These are phyloP conservation scores for Mycena metata DNA, from an alignment of 768 basidiomycete species.

Conservation along the genomic window DNA sequence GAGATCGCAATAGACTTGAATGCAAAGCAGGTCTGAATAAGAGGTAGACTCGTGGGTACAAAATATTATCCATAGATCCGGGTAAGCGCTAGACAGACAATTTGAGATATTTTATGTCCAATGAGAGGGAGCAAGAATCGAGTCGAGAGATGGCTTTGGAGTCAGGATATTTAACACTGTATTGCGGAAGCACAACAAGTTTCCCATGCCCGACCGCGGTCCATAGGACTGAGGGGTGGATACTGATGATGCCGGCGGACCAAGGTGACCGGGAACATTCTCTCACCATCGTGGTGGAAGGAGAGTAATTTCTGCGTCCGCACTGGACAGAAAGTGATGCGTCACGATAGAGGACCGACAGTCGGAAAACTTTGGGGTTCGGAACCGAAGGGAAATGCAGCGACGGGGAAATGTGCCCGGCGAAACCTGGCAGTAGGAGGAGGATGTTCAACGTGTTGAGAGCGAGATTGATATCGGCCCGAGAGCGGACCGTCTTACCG, in stretches of 20 bases:
- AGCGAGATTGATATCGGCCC: too few relatives aligned
- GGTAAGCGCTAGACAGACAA: not conserved
- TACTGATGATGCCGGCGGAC: slow-evolving; percentile 7
- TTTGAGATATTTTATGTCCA: slow-evolving; percentile 14
- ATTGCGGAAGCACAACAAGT: slow-evolving; percentile 13
- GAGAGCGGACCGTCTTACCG: too few relatives aligned
- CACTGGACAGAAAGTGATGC: slow-evolving; percentile 11
- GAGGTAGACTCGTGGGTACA: slow-evolving; percentile 25
- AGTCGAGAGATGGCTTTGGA: not conserved
- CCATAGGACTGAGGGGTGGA: not conserved
- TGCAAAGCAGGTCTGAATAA: slow-evolving; percentile 9
- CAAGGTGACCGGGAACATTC: slow-evolving; percentile 6
- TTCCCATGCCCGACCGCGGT: slow-evolving; percentile 17
- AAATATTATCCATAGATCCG: slow-evolving; percentile 18
- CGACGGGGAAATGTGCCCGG: not conserved
- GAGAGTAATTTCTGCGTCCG: slow-evolving; percentile 4
- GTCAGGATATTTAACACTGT: slow-evolving; percentile 19
- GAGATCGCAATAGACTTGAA: not conserved
- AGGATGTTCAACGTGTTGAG: not conserved
- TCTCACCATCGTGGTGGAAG: slow-evolving; percentile 24
- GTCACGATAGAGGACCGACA: not conserved
- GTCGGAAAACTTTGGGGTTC: not conserved
- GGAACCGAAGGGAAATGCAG: slow-evolving; percentile 1
- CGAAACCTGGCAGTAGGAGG: not conserved
- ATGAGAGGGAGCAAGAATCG: slow-evolving; percentile 24